Evolutionary conservation across 768 basidiomycete species (phyloP).

Genomic region (Sistotremastrum niveocremeum): DNA sequence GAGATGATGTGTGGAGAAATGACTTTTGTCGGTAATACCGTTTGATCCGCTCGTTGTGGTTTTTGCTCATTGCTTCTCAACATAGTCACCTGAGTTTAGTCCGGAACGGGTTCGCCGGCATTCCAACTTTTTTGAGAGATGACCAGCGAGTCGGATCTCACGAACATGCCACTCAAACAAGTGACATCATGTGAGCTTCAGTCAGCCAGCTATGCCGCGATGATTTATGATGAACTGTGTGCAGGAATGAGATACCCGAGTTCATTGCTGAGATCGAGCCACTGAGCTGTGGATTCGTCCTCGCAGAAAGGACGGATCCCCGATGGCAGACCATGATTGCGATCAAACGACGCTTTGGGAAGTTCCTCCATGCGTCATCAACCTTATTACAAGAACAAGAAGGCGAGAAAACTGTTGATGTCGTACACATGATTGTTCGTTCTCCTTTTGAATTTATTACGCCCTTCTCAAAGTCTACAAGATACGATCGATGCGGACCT

Average conservation of each 20-base stretch:
- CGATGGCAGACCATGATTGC: slow-evolving; percentile 45
- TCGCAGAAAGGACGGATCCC: slow-evolving; percentile 51
- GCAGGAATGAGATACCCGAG: slow-evolving; percentile 60
- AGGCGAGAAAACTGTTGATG: slow-evolving; percentile 71
- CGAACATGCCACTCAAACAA: slow-evolving; percentile 28
- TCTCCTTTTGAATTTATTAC: neutral
- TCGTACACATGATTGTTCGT: slow-evolving; percentile 53
- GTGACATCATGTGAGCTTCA: slow-evolving; percentile 51
- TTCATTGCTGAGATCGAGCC: slow-evolving; percentile 57
- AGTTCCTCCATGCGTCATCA: slow-evolving; percentile 60
- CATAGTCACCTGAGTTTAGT: slow-evolving; percentile 55
- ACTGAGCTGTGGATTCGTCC: slow-evolving; percentile 50
- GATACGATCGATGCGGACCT: slow-evolving; percentile 57
- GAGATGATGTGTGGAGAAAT: slow-evolving; percentile 63
- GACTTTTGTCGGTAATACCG: slow-evolving; percentile 63
- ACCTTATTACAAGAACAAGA: slow-evolving; percentile 54
- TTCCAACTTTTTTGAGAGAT: slow-evolving; percentile 52
- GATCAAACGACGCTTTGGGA: slow-evolving; percentile 50
- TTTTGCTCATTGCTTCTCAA: neutral
- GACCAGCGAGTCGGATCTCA: slow-evolving; percentile 36
- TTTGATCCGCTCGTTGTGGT: neutral
- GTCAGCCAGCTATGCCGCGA: neutral
- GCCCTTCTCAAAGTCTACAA: slow-evolving; percentile 12
- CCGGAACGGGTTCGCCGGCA: slow-evolving; percentile 61
- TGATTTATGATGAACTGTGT: neutral